Evolutionary conservation across 441 rosid species (phyloP), one percentile per base, ranked within the genome.

Genomic region (Hura crepitans): DNA sequence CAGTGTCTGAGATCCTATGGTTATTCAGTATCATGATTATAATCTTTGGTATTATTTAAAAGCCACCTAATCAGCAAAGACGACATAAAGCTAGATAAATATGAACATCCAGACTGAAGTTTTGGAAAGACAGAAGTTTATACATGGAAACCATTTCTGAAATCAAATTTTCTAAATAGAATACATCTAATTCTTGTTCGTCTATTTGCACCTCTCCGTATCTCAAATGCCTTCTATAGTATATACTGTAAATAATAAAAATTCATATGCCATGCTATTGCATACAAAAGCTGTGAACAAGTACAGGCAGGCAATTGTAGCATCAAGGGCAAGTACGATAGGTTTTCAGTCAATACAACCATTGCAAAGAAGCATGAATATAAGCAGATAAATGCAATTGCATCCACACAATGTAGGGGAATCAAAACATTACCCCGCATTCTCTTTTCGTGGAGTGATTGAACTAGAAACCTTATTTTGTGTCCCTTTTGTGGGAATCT

Each of bases 401-500:
- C 39, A 63, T 64, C 65, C 49, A 58, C 18, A 67, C 30, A 69
- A 49, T 37, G 62, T 8, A 50, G 60, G 35, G 35, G 65, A 65
- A 22, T 22, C 33, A 67, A 62, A 78, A 72, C 45, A 70, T 81
- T 86, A 94, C 99, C 96, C 85, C 80, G 81, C 84, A 65, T 81
- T 87, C 75, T 82, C 94, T 75, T 80, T 89, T 27, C 69, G 81
- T 17, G 80, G 79, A 46, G 81, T 74, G 20, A 53, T 63, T 58
- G 79, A 67, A 62, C 84, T 67, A 6, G 96, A 80, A 69, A 77
- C 69, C 66, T 75, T 82, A 30, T 73, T 65, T 33, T 81, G 82
- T 57, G 82, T 54, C 47, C 81, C 77, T 76, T 76, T 84, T 23
- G 78, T 37, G 54, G 92, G 74, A 67, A 69, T 80, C 95, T 90